Percentiles rank a stretch among this genome's conserved stretches.
These are phyloP conservation scores for Pseudopyricularia javanii DNA, from an alignment of 2,329 filamentous ascomycete species.

Conservation along the genomic window DNA sequence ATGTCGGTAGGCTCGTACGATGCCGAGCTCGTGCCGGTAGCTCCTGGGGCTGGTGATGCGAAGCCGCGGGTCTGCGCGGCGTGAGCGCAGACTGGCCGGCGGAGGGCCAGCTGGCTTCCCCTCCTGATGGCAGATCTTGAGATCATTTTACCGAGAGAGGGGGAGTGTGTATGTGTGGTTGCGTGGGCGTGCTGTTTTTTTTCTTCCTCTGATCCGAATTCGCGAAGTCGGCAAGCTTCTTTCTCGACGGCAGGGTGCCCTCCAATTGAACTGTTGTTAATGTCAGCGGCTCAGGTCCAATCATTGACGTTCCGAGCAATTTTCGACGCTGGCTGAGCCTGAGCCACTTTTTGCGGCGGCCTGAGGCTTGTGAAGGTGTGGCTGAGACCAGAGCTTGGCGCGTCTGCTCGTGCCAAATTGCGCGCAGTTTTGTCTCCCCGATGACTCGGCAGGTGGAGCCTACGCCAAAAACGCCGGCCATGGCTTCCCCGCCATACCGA, in stretches of 20 bases:
- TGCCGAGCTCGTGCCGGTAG: slow-evolving; percentile 49
- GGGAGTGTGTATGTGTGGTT: slow-evolving; percentile 8
- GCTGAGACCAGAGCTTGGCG: background rate
- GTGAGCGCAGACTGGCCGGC: slow-evolving; percentile 42
- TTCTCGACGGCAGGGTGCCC: slow-evolving; percentile 4
- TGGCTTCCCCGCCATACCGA: slow-evolving; percentile 3
- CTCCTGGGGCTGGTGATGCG: slow-evolving; percentile 37
- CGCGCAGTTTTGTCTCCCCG: background rate
- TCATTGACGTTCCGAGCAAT: slow-evolving; percentile 10
- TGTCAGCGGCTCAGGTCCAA: slow-evolving; percentile 6
- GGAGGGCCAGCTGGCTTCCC: slow-evolving; percentile 44
- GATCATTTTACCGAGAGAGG: slow-evolving; percentile 47
- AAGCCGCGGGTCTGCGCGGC: slow-evolving; percentile 37
- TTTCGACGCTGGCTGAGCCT: slow-evolving; percentile 9
- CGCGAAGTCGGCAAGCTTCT: slow-evolving; percentile 10
- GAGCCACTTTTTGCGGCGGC: background rate
- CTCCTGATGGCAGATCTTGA: slow-evolving; percentile 48
- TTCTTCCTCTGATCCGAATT: background rate
- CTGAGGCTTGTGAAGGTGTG: background rate
- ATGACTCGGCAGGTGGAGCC: background rate
- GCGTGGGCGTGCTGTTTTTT: slow-evolving; percentile 7
- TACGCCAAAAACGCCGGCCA: background rate
- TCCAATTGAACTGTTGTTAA: slow-evolving; percentile 16
- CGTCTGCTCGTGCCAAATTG: no score
- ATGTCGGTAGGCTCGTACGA: slow-evolving; percentile 80